Evolutionary conservation across 2,329 filamentous ascomycete species (phyloP).

Genomic region (Phialophora chinensis): DNA sequence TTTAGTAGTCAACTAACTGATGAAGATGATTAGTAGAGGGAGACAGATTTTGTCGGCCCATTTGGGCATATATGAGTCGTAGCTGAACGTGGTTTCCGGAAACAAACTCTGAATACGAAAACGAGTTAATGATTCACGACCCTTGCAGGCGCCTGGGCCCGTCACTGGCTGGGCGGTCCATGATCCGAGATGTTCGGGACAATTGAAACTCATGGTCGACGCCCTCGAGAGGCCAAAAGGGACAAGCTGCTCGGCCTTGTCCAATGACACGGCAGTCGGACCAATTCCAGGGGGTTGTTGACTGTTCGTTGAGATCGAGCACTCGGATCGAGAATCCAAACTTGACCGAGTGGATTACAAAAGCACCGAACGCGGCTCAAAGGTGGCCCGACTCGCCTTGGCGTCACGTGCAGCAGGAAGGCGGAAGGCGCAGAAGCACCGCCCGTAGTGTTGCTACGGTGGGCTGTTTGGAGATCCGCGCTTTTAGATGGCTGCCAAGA

Average conservation of each 20-base stretch:
- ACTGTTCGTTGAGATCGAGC: neutral
- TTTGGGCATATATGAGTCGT: neutral
- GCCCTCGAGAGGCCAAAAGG: neutral
- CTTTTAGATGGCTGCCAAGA: too few relatives aligned
- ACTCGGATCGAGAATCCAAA: conserved; percentile 12
- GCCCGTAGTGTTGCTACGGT: too few relatives aligned
- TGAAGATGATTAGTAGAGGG: neutral
- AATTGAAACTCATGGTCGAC: neutral
- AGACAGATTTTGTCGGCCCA: neutral
- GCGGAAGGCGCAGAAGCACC: too few relatives aligned
- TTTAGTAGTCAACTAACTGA: neutral
- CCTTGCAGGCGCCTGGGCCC: neutral
- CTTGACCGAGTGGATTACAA: conserved; percentile 8
- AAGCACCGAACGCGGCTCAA: neutral
- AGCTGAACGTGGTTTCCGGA: neutral
- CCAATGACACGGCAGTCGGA: neutral
- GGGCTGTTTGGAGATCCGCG: too few relatives aligned
- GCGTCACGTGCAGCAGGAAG: too few relatives aligned
- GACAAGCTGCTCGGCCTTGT: neutral
- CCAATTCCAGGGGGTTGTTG: conserved; percentile 9
- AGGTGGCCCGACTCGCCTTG: too few relatives aligned
- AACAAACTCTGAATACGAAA: conserved; percentile 15
- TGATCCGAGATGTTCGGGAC: neutral
- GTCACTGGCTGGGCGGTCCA: neutral
- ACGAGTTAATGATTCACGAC: neutral